A percentile compares a stretch with the other conserved stretches of the same genome.
phyloP scores from a whole-genome alignment of 169 alveolate genomes.

The Eimeria tenella region DNA sequence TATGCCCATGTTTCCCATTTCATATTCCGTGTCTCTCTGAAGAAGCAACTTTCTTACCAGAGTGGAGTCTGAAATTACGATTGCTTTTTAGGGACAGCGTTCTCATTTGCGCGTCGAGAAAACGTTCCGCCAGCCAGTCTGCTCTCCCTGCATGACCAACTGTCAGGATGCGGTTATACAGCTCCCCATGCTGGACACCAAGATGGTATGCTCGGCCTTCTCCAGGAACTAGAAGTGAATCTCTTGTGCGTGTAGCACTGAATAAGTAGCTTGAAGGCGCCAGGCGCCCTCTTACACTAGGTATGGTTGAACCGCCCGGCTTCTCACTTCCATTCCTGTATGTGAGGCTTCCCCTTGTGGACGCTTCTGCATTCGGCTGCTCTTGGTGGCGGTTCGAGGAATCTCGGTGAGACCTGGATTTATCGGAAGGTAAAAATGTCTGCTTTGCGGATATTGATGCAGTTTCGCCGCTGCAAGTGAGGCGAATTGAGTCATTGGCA shows the following conservation, averaged over 20 bases:
- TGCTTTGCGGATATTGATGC: not conserved
- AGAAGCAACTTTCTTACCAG: conserved; percentile 48
- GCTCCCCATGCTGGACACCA: conserved; percentile 78
- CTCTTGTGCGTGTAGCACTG: conserved; percentile 73
- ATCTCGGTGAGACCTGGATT: conserved; percentile 21
- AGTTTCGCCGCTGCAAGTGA: not conserved
- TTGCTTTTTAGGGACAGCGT: conserved; percentile 70
- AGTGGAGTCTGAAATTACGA: conserved; percentile 77
- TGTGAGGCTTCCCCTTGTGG: not conserved
- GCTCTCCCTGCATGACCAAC: conserved; percentile 81
- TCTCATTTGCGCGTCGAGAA: conserved; percentile 75
- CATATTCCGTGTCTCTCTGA: too few relatives aligned
- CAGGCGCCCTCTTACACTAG: conserved; percentile 33
- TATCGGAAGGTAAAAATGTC: not conserved
- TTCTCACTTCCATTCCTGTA: not conserved
- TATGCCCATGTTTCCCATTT: too few relatives aligned
- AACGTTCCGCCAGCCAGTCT: conserved; percentile 74
- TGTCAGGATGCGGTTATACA: conserved; percentile 73
- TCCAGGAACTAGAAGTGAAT: conserved; percentile 76
- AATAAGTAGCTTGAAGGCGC: conserved; percentile 19
- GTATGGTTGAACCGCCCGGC: not conserved
- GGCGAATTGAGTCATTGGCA: not conserved
- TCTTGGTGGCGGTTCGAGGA: not conserved
- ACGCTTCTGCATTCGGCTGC: not conserved
- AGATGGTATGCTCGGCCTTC: conserved; percentile 80